A percentile compares a stretch with the other conserved stretches of the same genome.
Evolutionary conservation across 164 flowering plant genomes (phyloP).

Genomic region (Amborella trichopoda): DNA sequence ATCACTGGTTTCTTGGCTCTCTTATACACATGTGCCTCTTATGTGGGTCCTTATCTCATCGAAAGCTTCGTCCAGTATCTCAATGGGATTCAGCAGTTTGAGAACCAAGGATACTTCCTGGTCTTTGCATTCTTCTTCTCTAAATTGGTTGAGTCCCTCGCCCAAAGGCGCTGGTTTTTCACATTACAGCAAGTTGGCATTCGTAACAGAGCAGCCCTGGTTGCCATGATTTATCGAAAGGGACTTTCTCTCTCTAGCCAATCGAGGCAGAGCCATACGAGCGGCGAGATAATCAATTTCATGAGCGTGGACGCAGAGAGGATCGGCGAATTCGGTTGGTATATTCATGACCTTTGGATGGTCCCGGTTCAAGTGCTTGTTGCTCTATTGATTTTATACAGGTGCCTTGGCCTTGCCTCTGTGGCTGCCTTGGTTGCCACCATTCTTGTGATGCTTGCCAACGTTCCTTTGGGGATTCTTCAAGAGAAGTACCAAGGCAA

Average conservation of each 20-base stretch:
- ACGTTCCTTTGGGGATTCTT: slow-evolving; percentile 40
- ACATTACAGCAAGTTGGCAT: slow-evolving; percentile 35
- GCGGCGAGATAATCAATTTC: slow-evolving; percentile 65
- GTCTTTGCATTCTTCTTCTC: slow-evolving; percentile 42
- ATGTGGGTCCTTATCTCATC: slow-evolving; percentile 73
- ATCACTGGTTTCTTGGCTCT: slow-evolving; percentile 29
- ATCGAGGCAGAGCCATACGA: slow-evolving; percentile 45
- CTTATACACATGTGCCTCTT: slow-evolving; percentile 32
- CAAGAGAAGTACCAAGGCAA: slow-evolving; percentile 39
- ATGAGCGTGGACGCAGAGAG: slow-evolving; percentile 73
- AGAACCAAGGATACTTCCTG: slow-evolving; percentile 40
- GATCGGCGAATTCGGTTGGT: slow-evolving; percentile 45
- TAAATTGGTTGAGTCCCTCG: slow-evolving; percentile 49
- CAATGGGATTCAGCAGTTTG: slow-evolving; percentile 24
- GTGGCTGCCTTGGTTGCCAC: slow-evolving; percentile 45
- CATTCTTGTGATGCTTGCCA: slow-evolving; percentile 37
- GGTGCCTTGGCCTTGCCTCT: slow-evolving; percentile 52
- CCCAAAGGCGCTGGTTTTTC: slow-evolving; percentile 54
- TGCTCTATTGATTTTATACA: slow-evolving; percentile 52
- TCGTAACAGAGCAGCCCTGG: slow-evolving; percentile 31
- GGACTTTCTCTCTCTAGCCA: slow-evolving; percentile 49
- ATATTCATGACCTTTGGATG: slow-evolving; percentile 65
- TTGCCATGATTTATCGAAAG: slow-evolving; percentile 41
- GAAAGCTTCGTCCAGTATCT: slow-evolving; percentile 57
- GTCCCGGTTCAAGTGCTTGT: slow-evolving; percentile 39